Evolutionary conservation across 805 yeast species (phyloP).

Genomic region (Candida xyloterini): DNA sequence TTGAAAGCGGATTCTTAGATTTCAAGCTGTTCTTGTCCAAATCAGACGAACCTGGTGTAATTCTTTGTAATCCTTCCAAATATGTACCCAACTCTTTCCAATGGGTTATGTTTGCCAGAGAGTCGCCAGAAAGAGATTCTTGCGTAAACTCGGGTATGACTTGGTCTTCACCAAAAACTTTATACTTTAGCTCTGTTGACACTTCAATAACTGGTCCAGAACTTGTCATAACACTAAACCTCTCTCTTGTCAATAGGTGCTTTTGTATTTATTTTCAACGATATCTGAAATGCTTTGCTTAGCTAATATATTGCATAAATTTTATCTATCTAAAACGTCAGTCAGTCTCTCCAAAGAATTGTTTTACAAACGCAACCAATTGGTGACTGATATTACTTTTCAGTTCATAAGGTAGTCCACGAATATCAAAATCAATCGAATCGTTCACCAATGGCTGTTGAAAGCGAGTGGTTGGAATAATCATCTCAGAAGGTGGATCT

Average conservation of each 20-base stretch:
- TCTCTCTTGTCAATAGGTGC: not conserved
- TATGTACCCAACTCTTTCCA: constrained; percentile 38
- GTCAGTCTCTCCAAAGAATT: constrained; percentile 28
- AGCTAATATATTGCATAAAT: constrained; percentile 1
- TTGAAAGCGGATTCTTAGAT: constrained; percentile 35
- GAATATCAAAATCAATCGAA: constrained; percentile 20
- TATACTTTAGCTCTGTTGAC: constrained; percentile 10
- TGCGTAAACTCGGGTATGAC: constrained; percentile 8
- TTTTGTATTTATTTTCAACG: constrained; percentile 4
- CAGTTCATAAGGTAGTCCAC: constrained; percentile 26
- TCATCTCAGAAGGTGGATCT: not conserved
- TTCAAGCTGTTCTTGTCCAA: constrained; percentile 6
- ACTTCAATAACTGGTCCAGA: constrained; percentile 8
- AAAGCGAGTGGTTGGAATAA: not conserved
- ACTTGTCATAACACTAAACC: constrained; percentile 11
- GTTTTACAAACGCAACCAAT: constrained; percentile 28
- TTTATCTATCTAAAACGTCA: not conserved
- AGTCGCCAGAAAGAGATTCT: constrained; percentile 7
- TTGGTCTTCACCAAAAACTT: constrained; percentile 10
- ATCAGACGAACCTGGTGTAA: constrained; percentile 13
- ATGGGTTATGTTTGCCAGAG: constrained; percentile 25
- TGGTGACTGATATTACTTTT: constrained; percentile 31
- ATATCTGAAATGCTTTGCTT: not conserved
- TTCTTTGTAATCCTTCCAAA: constrained; percentile 30
- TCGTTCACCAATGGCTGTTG: constrained; percentile 7